These are phyloP conservation scores for Candida insectorum DNA, from an alignment of 805 yeast species.

Conservation along the genomic window DNA sequence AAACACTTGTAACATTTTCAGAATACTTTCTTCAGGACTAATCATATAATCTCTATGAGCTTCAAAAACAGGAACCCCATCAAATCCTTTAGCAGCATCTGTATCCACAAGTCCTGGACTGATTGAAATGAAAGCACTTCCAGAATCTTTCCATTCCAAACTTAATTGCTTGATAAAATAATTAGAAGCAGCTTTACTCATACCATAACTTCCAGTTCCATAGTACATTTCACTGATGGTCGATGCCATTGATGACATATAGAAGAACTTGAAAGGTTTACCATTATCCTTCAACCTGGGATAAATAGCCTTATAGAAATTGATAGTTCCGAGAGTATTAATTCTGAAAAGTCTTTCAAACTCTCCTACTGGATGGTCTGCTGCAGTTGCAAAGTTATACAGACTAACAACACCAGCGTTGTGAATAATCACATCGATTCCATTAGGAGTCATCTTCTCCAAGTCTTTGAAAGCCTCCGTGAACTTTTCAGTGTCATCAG, in stretches of 20 bases:
- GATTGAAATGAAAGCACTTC: conserved; percentile 24
- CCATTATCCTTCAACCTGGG: conserved; percentile 1
- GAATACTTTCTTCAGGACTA: not conserved
- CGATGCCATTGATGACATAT: conserved; percentile 13
- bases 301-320: conserved; percentile 2
- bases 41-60: not conserved
- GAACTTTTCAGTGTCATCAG: conserved; percentile 3
- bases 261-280: not conserved
- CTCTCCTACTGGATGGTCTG: conserved; percentile 3
- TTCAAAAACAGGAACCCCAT: not conserved
- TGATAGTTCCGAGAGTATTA: conserved; percentile 2
- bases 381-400: too few relatives aligned
- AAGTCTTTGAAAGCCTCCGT: conserved; percentile 5
- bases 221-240: not conserved
- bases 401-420: conserved; percentile 33
- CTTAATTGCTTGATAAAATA: conserved; percentile 21
- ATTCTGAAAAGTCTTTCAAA: conserved; percentile 5
- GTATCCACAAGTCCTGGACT: conserved; percentile 39
- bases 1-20: not conserved
- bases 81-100: conserved; percentile 27
- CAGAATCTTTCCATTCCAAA: conserved; percentile 14
- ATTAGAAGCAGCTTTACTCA: conserved; percentile 34
- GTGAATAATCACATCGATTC: conserved; percentile 29
- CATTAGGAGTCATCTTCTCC: conserved; percentile 7
- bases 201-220: conserved; percentile 18